Conservation (phyloP, 768 basidiomycete genomes). For the Lentinula guzmanii region DNA sequence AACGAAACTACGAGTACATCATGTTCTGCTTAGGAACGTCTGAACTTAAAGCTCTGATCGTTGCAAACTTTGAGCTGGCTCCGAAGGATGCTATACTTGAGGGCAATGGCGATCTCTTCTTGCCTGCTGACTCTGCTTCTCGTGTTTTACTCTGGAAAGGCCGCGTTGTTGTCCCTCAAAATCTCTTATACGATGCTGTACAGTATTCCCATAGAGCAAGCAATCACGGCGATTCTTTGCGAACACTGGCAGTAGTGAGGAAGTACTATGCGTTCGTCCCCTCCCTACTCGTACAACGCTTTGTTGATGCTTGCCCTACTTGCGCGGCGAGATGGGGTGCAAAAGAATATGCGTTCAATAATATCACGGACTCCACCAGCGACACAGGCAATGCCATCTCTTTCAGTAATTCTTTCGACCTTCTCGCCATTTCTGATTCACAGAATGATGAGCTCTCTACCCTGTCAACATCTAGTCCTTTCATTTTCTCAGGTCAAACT, state of each 20-base stretch:
- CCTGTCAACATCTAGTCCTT: neutral
- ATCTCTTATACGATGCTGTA: constrained; percentile 52
- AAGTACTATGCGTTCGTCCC: constrained; percentile 56
- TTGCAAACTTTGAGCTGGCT: neutral
- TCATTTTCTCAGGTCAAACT: neutral
- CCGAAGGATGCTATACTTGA: neutral
- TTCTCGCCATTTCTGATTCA: neutral
- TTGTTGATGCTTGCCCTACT: constrained; percentile 30
- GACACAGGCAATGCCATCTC: neutral
- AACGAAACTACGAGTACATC: neutral
- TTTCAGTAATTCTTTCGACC: neutral
- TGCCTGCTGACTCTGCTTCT: neutral
- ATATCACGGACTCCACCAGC: neutral
- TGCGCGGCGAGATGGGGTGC: constrained; percentile 23
- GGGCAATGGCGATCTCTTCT: neutral
- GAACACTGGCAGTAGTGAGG: constrained; percentile 45
- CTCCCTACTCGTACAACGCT: constrained; percentile 39
- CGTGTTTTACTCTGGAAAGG: constrained; percentile 34
- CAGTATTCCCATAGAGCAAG: constrained; percentile 44
- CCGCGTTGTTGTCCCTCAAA: constrained; percentile 49
- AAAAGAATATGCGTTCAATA: neutral
- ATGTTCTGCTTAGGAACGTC: neutral
- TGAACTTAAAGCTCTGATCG: neutral
- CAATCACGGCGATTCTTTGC: constrained; percentile 55
- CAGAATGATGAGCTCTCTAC: neutral